Evolutionary conservation across 805 yeast species (phyloP).

Genomic region (Starmerella sirachaensis): DNA sequence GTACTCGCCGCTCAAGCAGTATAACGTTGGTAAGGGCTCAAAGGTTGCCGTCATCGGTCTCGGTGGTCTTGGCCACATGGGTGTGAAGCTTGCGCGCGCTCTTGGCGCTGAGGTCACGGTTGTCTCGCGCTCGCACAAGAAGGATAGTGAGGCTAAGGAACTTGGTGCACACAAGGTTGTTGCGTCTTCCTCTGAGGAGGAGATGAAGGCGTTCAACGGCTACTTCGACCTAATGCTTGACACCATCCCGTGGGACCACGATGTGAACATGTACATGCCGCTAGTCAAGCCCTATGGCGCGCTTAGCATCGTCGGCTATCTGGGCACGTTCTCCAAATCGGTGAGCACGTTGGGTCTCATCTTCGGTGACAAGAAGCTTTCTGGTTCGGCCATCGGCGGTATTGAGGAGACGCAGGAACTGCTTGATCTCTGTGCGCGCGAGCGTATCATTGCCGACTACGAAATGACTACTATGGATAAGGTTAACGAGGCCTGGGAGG

Average conservation of each 20-base stretch:
- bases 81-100: slow-evolving; percentile 45
- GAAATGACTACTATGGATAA: slow-evolving; percentile 41
- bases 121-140: slow-evolving; percentile 40
- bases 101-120: slow-evolving; percentile 52
- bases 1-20: slow-evolving; percentile 47
- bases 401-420: slow-evolving; percentile 53
- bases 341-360: slow-evolving; percentile 39
- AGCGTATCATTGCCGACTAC: slow-evolving; percentile 49
- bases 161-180: slow-evolving; percentile 47
- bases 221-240: slow-evolving; percentile 44
- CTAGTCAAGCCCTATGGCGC: slow-evolving; percentile 47
- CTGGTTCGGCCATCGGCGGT: slow-evolving; percentile 48
- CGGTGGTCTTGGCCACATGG: slow-evolving; percentile 59
- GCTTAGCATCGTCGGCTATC: slow-evolving; percentile 56
- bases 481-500: slow-evolving; percentile 16
- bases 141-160: slow-evolving; percentile 41
- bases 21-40: slow-evolving; percentile 38
- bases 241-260: slow-evolving; percentile 39
- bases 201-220: slow-evolving; percentile 26
- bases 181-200: slow-evolving; percentile 36
- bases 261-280: slow-evolving; percentile 37
- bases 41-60: slow-evolving; percentile 50
- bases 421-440: slow-evolving; percentile 50
- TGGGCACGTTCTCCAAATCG: slow-evolving; percentile 32
- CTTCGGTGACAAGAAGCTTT: slow-evolving; percentile 30